A percentile compares a stretch with the other conserved stretches of the same genome.
Conservation (phyloP, 2,329 filamentous ascomycete genomes). For the Elsinoe ampelina region DNA sequence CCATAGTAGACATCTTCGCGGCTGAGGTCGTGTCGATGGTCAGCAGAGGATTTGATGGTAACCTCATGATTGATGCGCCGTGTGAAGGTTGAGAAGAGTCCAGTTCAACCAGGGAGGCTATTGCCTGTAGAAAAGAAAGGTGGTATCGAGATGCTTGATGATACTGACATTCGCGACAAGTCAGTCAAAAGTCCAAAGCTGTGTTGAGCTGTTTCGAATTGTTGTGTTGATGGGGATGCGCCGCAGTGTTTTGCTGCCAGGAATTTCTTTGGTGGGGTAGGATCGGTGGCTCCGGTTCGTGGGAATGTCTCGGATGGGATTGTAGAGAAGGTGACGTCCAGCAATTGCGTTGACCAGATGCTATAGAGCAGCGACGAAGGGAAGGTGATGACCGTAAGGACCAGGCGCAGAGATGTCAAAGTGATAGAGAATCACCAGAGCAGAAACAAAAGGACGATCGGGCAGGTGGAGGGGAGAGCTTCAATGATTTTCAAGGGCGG, state of each 20-base stretch:
- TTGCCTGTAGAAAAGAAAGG: neutral
- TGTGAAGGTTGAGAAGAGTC: neutral
- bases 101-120: slow-evolving; percentile 2
- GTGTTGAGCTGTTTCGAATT: neutral
- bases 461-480: neutral
- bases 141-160: neutral
- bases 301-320: neutral
- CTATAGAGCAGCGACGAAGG: neutral
- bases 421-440: neutral
- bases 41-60: neutral
- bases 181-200: neutral
- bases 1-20: neutral
- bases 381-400: neutral
- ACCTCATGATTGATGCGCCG: slow-evolving; percentile 1
- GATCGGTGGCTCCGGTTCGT: neutral
- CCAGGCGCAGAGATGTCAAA: neutral
- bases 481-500: slow-evolving; percentile 9
- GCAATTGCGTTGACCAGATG: neutral
- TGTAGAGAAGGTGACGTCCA: neutral
- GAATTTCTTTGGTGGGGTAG: slow-evolving; percentile 2
- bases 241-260: neutral
- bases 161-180: slow-evolving; percentile 9
- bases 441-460: slow-evolving; percentile 10
- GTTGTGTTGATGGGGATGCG: slow-evolving; percentile 3
- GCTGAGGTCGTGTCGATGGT: slow-evolving; percentile 8